A percentile compares a stretch with the other conserved stretches of the same genome.
phyloP scores from a whole-genome alignment of 2,329 filamentous ascomycete genomes.

The Fusarium longipes region DNA sequence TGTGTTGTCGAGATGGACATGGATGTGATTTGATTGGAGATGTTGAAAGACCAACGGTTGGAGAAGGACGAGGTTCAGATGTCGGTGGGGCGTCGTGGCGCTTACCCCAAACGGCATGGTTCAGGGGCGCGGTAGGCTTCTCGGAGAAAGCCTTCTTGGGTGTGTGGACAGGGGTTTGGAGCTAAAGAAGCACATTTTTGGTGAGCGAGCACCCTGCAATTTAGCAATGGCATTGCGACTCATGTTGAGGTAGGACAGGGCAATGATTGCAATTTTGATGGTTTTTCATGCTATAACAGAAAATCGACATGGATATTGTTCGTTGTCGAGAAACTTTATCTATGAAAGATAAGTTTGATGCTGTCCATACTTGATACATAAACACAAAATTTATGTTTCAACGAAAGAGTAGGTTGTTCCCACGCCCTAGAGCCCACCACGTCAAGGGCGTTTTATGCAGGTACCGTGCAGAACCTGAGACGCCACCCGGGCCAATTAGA shows the following conservation, averaged over 20 bases:
- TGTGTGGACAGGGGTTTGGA: slow-evolving; percentile 16
- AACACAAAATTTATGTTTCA: slow-evolving; percentile 20
- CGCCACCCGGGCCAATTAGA: slow-evolving; percentile 50
- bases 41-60: slow-evolving; percentile 31
- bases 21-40: slow-evolving; percentile 34
- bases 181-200: slow-evolving; percentile 24
- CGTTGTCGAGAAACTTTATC: background rate
- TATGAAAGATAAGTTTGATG: background rate
- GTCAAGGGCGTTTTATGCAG: slow-evolving; percentile 44
- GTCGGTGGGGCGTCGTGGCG: slow-evolving; percentile 32
- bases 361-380: background rate
- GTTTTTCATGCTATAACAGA: slow-evolving; percentile 19
- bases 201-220: slow-evolving; percentile 35
- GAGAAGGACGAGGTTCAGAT: slow-evolving; percentile 31
- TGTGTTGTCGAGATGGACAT: slow-evolving; percentile 26
- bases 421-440: slow-evolving; percentile 31
- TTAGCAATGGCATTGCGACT: slow-evolving; percentile 16
- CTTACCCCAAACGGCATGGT: slow-evolving; percentile 34
- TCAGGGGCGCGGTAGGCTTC: slow-evolving; percentile 32
- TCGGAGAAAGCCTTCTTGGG: slow-evolving; percentile 11
- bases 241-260: background rate
- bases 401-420: background rate
- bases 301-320: slow-evolving; percentile 6
- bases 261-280: slow-evolving; percentile 11
- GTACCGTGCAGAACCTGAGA: slow-evolving; percentile 50